Evolutionary conservation across 192 early-diverging fungal species (phyloP).

Genomic region (Kappamyces sp.): DNA sequence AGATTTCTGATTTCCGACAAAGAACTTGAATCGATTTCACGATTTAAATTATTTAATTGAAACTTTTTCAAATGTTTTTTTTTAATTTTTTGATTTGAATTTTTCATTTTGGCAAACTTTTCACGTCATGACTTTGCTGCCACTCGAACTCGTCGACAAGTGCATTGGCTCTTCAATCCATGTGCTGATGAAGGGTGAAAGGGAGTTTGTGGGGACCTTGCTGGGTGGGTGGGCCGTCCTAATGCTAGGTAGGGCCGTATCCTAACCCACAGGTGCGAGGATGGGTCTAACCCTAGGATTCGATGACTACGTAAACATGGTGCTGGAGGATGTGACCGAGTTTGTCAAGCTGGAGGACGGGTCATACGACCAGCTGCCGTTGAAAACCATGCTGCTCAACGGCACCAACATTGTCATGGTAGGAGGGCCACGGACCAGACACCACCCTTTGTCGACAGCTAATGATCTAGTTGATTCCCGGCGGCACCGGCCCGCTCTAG

Average conservation of each 20-base stretch:
- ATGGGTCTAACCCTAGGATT: conserved; percentile 37
- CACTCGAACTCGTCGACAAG: conserved; percentile 86
- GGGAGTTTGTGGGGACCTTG: conserved; percentile 93
- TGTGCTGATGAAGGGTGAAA: conserved; percentile 96
- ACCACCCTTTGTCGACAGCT: background rate
- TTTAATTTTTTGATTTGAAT: background rate
- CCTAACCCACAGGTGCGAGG: background rate
- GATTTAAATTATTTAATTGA: background rate
- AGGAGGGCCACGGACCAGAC: background rate
- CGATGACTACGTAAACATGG: conserved; percentile 99
- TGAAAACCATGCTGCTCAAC: conserved; percentile 90
- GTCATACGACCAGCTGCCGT: conserved; percentile 5
- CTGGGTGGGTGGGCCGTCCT: conserved; percentile 41
- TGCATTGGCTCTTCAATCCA: conserved; percentile 96
- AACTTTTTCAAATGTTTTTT: no score
- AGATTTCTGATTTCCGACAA: background rate
- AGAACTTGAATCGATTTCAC: background rate
- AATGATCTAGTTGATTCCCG: no score
- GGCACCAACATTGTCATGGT: conserved; percentile 98
- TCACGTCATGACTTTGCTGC: background rate
- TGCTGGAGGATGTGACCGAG: conserved; percentile 94
- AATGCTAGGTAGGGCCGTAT: background rate
- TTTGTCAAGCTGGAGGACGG: conserved; percentile 22
- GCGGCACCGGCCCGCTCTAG: no score
- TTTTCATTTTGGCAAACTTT: conserved; percentile 11